Evolutionary conservation across 331 rosid species (phyloP).

Genomic region (Quercus lobata): DNA sequence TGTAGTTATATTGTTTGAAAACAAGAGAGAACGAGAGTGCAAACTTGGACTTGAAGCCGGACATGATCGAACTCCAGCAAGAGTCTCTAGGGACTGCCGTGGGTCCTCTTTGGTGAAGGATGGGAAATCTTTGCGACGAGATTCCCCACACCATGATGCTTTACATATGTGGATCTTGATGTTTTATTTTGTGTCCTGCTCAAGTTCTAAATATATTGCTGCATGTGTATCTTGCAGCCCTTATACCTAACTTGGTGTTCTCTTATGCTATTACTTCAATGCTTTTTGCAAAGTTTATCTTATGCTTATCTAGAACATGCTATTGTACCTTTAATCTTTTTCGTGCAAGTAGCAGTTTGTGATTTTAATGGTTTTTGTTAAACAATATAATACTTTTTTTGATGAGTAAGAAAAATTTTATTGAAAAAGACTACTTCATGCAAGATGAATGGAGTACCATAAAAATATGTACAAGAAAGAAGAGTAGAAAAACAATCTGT

Average conservation of each 20-base stretch:
- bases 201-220: conserved; percentile 72
- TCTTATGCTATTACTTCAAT: conserved; percentile 26
- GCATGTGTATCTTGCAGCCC: conserved; percentile 70
- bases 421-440: too few relatives aligned
- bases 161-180: conserved; percentile 94
- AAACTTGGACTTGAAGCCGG: too few relatives aligned
- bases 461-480: too few relatives aligned
- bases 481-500: background rate
- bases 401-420: too few relatives aligned
- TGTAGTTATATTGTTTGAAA: too few relatives aligned
- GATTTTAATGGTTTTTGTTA: background rate
- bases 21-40: too few relatives aligned
- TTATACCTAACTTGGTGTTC: conserved; percentile 86
- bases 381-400: too few relatives aligned
- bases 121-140: conserved; percentile 61
- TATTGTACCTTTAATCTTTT: background rate
- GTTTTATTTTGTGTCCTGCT: conserved; percentile 68
- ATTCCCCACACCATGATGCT: conserved; percentile 78
- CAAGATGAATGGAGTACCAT: too few relatives aligned
- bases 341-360: background rate
- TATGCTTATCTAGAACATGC: background rate
- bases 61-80: too few relatives aligned
- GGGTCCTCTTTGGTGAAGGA: conserved; percentile 87
- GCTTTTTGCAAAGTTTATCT: conserved; percentile 3
- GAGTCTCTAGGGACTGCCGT: too few relatives aligned